Base-by-base conservation (phyloP, 176 grass and related monocot genomes). In the Aegilops sharonensis region DNA sequence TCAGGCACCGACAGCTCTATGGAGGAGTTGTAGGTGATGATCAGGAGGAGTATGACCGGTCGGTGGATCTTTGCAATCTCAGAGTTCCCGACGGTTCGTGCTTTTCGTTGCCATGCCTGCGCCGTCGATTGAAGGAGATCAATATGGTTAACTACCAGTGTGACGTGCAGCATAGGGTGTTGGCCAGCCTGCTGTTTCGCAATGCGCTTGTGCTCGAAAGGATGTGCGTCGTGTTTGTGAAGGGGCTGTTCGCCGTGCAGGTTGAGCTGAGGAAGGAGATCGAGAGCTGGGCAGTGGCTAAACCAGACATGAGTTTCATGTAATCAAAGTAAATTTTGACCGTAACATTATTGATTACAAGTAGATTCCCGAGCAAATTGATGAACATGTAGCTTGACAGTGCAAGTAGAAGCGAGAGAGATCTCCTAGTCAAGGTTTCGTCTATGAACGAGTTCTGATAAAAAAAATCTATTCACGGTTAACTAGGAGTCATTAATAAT, bases 81-180 rank as follows among this genome's bases (percentile, higher is more conserved):
- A 2, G 14, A 3, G 14, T 24, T 42, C 70, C 37, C 0, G 39
- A 43, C 21, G 11, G 42, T 5, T 43, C n/a, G 10, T 15, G 39
- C 21, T 73, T 20, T 5, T 31, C 1, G 13, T 15, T 77, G 20
- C 30, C 42, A 3, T 85, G 72, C 83, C 13, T 85, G 43, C 32
- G 39, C 11, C 17, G 6, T 5, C 0, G 13, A 0, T 13, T 67
- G 42, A 77, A 30, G 61, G 21, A 67, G 61, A 67, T 85, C 60
- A 35, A 48, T 43, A 45, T 85, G 20, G 72, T 83, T 32, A 68
- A 83, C 11, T 83, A 83, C 50, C 68, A 72, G 8, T 67, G 67
- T 0, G 67, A 52, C 30, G 23, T 2, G 20, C 17, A 29, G 0
- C 72, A 85, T 72, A 85, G 60, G 29, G 12, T 47, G 61, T 29